These are phyloP conservation scores for Boletus rufocinnamomeus DNA, from an alignment of 768 basidiomycete species.

Conservation along the genomic window DNA sequence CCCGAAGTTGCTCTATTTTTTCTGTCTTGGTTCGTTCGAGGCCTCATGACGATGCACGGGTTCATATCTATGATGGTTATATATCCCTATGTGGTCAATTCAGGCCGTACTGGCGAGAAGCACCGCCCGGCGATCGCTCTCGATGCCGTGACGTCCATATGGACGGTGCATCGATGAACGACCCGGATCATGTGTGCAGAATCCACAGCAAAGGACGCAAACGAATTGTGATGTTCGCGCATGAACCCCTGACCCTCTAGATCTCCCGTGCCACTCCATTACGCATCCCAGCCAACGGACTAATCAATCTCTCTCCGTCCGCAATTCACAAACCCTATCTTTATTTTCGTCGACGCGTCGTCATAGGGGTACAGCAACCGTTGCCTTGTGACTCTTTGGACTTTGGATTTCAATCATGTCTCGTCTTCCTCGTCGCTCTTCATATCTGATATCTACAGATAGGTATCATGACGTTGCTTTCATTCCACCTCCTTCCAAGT, in stretches of 20 bases:
- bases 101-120: slow-evolving; percentile 8
- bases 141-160: slow-evolving; percentile 9
- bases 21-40: not conserved
- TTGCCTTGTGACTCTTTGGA: too few relatives aligned
- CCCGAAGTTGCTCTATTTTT: not conserved
- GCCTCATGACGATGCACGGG: not conserved
- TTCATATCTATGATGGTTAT: slow-evolving; percentile 17
- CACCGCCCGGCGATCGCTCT: slow-evolving; percentile 19
- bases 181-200: not conserved
- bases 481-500: not conserved
- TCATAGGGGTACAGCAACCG: slow-evolving; percentile 2
- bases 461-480: not conserved
- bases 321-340: slow-evolving; percentile 5
- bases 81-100: slow-evolving; percentile 16
- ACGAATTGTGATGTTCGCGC: not conserved
- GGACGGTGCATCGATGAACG: not conserved
- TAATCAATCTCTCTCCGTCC: not conserved
- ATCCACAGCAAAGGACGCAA: not conserved
- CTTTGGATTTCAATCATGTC: too few relatives aligned
- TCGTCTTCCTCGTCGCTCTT: not conserved
- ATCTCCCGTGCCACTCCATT: not conserved
- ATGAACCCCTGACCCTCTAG: not conserved
- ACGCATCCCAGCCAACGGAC: not conserved
- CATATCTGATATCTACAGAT: not conserved
- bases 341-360: not conserved